Evolutionary conservation across 805 yeast genomes (phyloP).

Genomic region (Komagataella phaffii): DNA sequence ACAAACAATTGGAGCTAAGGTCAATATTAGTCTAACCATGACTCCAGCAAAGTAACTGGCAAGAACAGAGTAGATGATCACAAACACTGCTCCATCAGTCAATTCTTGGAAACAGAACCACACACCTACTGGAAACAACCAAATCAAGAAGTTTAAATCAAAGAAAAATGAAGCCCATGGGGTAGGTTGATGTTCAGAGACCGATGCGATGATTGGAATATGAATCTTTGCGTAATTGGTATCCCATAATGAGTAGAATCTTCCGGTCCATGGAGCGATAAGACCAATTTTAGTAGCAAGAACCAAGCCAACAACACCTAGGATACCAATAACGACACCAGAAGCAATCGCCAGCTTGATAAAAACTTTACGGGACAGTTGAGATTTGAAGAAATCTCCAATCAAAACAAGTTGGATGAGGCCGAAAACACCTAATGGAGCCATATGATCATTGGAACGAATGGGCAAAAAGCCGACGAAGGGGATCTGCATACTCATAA

Average conservation of each 20-base stretch:
- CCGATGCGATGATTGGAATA: constrained; percentile 97
- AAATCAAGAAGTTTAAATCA: constrained; percentile 82
- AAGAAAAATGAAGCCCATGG: constrained; percentile 99
- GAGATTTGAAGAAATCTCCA: constrained; percentile 68
- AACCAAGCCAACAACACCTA: constrained; percentile 63
- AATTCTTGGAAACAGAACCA: constrained; percentile 83
- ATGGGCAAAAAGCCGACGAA: constrained; percentile 96
- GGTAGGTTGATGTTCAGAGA: constrained; percentile 99
- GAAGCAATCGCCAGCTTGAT: constrained; percentile 52
- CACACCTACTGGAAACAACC: constrained; percentile 98
- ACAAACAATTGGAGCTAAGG: constrained; percentile 93
- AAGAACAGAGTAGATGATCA: constrained; percentile 83
- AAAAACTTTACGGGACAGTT: constrained; percentile 64
- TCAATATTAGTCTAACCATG: constrained; percentile 95
- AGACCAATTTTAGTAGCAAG: constrained; percentile 79
- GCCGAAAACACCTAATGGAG: constrained; percentile 95
- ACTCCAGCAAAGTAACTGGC: constrained; percentile 98
- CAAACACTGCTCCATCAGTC: constrained; percentile 83
- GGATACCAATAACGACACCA: constrained; percentile 33
- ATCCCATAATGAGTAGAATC: constrained; percentile 98
- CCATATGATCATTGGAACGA: constrained; percentile 96
- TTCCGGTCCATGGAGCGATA: constrained; percentile 99
- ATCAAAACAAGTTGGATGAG: constrained; percentile 80
- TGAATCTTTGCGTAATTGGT: constrained; percentile 95
- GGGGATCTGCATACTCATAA: constrained; percentile 98